A percentile compares a stretch with the other conserved stretches of the same genome.
These are phyloP conservation scores for Colletotrichum sp. DNA, from an alignment of 2,329 filamentous ascomycete species.

Conservation along the genomic window DNA sequence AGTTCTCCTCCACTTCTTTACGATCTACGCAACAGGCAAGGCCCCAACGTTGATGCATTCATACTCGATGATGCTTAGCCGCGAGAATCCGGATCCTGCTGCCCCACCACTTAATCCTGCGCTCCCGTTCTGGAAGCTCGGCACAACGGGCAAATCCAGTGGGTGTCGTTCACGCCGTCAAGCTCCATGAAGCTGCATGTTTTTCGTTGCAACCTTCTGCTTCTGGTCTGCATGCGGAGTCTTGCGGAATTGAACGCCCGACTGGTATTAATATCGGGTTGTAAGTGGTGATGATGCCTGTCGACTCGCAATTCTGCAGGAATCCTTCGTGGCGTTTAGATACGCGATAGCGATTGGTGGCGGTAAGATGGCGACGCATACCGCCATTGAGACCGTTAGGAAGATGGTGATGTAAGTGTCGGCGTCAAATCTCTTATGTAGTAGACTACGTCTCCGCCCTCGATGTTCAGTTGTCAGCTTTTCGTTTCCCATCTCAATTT, in stretches of 20 bases:
- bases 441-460: no score
- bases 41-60: no score
- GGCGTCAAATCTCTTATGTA: no score
- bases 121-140: background rate
- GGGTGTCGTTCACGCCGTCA: background rate
- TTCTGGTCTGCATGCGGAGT: background rate
- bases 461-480: no score
- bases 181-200: background rate
- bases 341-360: background rate
- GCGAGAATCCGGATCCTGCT: background rate
- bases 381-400: background rate
- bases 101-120: background rate
- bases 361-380: background rate
- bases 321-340: background rate
- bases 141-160: background rate
- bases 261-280: no score
- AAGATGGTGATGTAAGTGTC: background rate
- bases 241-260: background rate
- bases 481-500: no score
- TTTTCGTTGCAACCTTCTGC: background rate
- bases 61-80: background rate
- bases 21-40: no score
- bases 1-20: no score
- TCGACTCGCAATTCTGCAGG: background rate
- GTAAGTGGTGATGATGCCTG: no score